Conservation (phyloP, 345 rosid genomes). For the Erysimum cheiranthoides region DNA sequence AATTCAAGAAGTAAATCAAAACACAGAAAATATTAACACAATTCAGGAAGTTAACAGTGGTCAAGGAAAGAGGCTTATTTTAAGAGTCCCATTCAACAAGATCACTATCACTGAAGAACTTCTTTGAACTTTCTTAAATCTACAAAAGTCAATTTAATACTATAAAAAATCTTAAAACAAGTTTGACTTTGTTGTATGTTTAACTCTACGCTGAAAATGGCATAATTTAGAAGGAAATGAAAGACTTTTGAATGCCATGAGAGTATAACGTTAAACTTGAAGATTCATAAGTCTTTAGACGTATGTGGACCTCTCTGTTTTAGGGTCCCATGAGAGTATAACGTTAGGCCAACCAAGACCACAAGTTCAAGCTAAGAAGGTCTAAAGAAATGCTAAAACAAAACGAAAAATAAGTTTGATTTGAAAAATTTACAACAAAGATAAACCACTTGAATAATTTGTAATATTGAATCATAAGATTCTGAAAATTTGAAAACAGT, state of each 20-base stretch:
- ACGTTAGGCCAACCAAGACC: not conserved
- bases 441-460: not conserved
- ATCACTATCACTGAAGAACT: slow-evolving; percentile 11
- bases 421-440: not conserved
- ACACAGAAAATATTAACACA: slow-evolving; percentile 2
- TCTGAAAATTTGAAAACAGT: not conserved
- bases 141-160: slow-evolving; percentile 24
- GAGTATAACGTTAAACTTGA: too few species aligned
- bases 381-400: too few species aligned
- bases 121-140: not conserved
- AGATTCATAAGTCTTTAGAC: too few species aligned
- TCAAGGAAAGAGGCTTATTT: slow-evolving; percentile 23
- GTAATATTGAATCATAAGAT: too few species aligned
- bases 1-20: not conserved
- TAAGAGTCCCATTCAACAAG: not conserved
- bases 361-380: not conserved
- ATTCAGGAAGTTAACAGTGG: not conserved
- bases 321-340: not conserved
- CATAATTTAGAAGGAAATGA: too few species aligned
- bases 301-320: not conserved
- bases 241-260: too few species aligned
- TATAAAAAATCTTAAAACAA: not conserved
- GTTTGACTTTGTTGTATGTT: not conserved
- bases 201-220: too few species aligned
- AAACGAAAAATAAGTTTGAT: not conserved